Conservation (phyloP, 2,329 filamentous ascomycete genomes). For the Aspergillus cejpii region DNA sequence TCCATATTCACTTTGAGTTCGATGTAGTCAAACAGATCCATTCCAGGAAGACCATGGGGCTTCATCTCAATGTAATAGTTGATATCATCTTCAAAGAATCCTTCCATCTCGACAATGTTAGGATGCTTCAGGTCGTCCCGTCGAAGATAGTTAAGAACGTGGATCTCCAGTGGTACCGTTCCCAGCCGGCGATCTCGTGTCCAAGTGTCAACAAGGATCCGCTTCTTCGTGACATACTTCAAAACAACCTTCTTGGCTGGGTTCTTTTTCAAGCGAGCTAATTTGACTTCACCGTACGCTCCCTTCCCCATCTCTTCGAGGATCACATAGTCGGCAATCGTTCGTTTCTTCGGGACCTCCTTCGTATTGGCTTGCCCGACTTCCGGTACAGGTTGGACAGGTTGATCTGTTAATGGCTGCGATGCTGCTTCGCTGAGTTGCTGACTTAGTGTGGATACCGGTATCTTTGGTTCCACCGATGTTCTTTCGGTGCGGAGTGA, state of each 20-base stretch:
- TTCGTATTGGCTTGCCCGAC: slow-evolving; percentile 21
- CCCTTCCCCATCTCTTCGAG: slow-evolving; percentile 98
- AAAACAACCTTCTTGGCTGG: slow-evolving; percentile 77
- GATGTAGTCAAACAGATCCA: slow-evolving; percentile 99
- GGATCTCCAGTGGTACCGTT: slow-evolving; percentile 93
- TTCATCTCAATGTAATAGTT: slow-evolving; percentile 99
- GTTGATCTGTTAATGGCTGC: slow-evolving; percentile 39
- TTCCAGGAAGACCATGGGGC: slow-evolving; percentile 87
- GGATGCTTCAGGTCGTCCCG: slow-evolving; percentile 60
- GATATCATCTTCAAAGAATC: slow-evolving; percentile 57
- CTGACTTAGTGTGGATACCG: slow-evolving; percentile 45
- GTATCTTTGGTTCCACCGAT: slow-evolving; percentile 32
- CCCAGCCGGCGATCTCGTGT: slow-evolving; percentile 86
- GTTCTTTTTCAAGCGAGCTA: slow-evolving; percentile 75
- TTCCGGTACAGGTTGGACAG: slow-evolving; percentile 34
- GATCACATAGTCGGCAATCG: slow-evolving; percentile 82
- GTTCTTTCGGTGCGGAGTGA: slow-evolving; percentile 20
- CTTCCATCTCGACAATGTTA: slow-evolving; percentile 63
- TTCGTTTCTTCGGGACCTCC: slow-evolving; percentile 58
- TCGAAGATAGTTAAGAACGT: slow-evolving; percentile 88
- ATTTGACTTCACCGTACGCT: slow-evolving; percentile 94
- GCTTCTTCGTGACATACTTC: slow-evolving; percentile 95
- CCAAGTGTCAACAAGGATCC: slow-evolving; percentile 97
- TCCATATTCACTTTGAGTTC: slow-evolving; percentile 95
- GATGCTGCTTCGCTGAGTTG: slow-evolving; percentile 48